phyloP scores from a whole-genome alignment of 1,284 basidiomycete species.

The Ceratobasidium sp. region DNA sequence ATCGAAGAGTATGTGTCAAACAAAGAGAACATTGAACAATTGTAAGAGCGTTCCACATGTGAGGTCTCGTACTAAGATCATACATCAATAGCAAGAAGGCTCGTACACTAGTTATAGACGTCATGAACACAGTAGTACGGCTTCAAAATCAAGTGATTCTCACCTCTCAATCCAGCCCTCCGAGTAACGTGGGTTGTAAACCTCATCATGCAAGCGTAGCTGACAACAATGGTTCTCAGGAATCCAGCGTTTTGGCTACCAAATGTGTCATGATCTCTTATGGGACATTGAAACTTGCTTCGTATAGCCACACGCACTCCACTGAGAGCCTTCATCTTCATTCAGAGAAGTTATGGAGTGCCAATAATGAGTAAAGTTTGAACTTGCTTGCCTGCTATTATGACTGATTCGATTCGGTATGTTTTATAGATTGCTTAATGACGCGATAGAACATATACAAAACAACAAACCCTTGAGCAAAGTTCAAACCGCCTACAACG shows the following conservation, averaged over 20 bases:
- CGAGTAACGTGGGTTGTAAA: too few species aligned
- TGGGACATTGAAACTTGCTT: background rate
- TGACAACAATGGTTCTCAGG: background rate
- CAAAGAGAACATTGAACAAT: background rate
- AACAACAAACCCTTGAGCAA: too few species aligned
- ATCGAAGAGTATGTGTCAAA: background rate
- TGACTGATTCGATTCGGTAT: background rate
- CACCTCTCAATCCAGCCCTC: too few species aligned
- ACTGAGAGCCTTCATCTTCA: background rate
- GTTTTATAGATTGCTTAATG: background rate
- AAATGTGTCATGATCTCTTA: slow-evolving; percentile 23
- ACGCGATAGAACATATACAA: too few species aligned
- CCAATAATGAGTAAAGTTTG: background rate
- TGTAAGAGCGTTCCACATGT: background rate
- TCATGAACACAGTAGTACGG: background rate
- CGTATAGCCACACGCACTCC: background rate
- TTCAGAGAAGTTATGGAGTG: background rate
- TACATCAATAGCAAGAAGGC: background rate
- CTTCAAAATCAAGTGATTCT: too few species aligned
- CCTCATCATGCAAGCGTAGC: background rate
- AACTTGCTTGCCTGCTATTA: background rate
- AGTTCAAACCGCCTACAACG: background rate
- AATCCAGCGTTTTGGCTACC: slow-evolving; percentile 4
- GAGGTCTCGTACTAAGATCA: background rate
- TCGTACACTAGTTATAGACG: background rate